Evolutionary conservation across 352 stramenopile species (phyloP), one percentile per base, ranked within the genome.

Genomic region (Pythium chondricola): DNA sequence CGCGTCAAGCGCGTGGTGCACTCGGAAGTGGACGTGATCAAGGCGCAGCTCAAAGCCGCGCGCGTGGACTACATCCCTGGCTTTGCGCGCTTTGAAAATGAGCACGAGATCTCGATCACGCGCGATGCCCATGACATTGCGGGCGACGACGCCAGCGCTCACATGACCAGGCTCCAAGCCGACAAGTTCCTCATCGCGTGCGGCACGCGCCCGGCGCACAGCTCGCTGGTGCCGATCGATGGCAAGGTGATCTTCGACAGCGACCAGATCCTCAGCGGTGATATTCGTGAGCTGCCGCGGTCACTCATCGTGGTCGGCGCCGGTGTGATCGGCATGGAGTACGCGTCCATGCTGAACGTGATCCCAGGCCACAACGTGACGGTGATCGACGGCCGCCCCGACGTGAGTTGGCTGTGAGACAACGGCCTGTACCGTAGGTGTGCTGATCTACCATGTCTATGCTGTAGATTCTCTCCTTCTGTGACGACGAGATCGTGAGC

Each of bases 311-410:
- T 93, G 20, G 62, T 90, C 10, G 85, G 85, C 24, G 85, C 85
- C 3, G 85, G 85, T 7, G 85, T 95, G 38, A 93, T 95, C 30
- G 85, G 85, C 54, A 96, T 96, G 69, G 85, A 96, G 61, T 96
- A 96, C 65, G 85, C 85, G 16, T 90, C 76, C 37, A 96, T 96
- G 83, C 64, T 96, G 22, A 95, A 91, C 52, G 79, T 96, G 29
- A 61, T 96, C 17, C 84, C 82, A 8, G 85, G 85, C 3, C 86
- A 88, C 37, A 81, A 72, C 26, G 85, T 96, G 44, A 95, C 82
- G 16, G 80, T 96, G 17, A 82, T 96, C 25, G 85, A 96, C 33
- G 73, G 75, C 6, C 74, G 82, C 2, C 63, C 70, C 40, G 78
- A 89, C 36, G 71, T 86, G 40, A 52, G 67, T 71, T 62, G 11